A percentile compares a stretch with the other conserved stretches of the same genome.
These are phyloP conservation scores for Trichosporon sp. DNA, from an alignment of 1,284 basidiomycete genomes.

Conservation along the genomic window DNA sequence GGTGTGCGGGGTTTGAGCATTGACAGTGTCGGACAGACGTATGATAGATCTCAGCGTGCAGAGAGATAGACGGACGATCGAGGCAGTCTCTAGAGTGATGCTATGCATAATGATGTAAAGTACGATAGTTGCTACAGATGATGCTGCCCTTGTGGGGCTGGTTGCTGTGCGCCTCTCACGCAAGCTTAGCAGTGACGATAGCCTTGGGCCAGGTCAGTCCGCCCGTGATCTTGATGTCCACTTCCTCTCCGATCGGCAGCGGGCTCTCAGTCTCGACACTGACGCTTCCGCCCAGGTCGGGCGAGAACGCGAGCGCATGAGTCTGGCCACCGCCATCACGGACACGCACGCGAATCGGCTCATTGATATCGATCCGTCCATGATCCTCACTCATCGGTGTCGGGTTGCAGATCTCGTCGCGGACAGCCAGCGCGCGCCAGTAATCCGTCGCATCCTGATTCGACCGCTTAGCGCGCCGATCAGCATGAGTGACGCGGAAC, in stretches of 20 bases:
- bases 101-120: slow-evolving; percentile 9
- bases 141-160: slow-evolving; percentile 8
- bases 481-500: background rate
- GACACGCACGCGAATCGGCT: background rate
- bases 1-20: too few species aligned
- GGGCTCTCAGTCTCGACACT: background rate
- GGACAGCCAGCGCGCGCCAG: slow-evolving; percentile 25
- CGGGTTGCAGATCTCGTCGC: background rate
- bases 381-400: background rate
- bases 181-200: slow-evolving; percentile 12
- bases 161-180: too few species aligned
- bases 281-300: background rate
- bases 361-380: background rate
- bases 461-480: slow-evolving; percentile 13
- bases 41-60: background rate
- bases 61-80: background rate
- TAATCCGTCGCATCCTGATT: slow-evolving; percentile 21
- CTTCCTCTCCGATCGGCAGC: slow-evolving; percentile 23
- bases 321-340: background rate
- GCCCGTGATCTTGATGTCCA: slow-evolving; percentile 21
- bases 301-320: background rate
- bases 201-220: slow-evolving; percentile 28
- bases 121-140: slow-evolving; percentile 8
- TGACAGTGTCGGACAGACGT: too few species aligned
- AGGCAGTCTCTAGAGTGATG: slow-evolving; percentile 5